Percentiles rank a stretch among this genome's conserved stretches.
phyloP scores from a whole-genome alignment of 176 grass and related monocot species.

The Neostapfia colusana region DNA sequence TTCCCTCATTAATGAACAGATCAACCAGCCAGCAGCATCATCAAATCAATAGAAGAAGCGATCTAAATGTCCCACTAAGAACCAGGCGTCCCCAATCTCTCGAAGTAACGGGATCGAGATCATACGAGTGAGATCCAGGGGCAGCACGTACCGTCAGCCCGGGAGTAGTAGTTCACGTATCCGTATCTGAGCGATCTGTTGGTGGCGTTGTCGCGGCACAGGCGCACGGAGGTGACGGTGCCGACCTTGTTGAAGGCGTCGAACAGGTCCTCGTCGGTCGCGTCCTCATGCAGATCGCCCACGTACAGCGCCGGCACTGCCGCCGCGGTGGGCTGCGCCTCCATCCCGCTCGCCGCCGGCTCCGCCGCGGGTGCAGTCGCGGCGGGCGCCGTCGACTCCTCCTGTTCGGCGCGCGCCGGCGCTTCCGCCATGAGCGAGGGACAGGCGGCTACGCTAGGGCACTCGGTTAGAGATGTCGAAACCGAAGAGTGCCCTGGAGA shows the following conservation, averaged over 20 bases:
- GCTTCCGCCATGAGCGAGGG: neutral
- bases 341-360: neutral
- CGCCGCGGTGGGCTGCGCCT: neutral
- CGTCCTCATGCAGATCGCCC: conserved; percentile 56
- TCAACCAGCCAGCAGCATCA: neutral
- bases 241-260: conserved; percentile 54
- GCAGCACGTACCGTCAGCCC: conserved; percentile 42
- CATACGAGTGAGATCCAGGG: neutral
- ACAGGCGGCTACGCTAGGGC: neutral
- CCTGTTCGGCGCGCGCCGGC: neutral
- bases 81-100: neutral
- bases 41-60: neutral
- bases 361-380: neutral
- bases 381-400: neutral
- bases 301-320: conserved; percentile 60
- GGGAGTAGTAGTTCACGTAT: conserved; percentile 64
- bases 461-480: neutral
- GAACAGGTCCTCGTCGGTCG: conserved; percentile 48
- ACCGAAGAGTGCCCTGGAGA: neutral
- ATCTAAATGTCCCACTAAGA: neutral
- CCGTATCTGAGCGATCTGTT: conserved; percentile 58
- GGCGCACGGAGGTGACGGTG: conserved; percentile 53
- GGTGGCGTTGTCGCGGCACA: conserved; percentile 62
- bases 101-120: neutral
- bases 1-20: neutral